Evolutionary conservation across 1,284 basidiomycete genomes (phyloP), one percentile per base, ranked within the genome.

Genomic region (Leccinum solheimii): DNA sequence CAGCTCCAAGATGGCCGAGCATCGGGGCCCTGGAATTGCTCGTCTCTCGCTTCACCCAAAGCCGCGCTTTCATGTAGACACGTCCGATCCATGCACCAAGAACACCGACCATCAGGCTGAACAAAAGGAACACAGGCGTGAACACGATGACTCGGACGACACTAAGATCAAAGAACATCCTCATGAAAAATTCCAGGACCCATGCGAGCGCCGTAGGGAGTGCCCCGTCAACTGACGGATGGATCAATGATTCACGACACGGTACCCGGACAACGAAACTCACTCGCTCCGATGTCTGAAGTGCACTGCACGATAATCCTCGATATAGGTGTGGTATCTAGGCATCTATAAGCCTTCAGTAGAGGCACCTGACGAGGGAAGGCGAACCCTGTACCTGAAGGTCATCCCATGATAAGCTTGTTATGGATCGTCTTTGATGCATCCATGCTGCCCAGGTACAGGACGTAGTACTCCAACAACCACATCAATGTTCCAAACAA

Each of bases 11-110:
- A 61, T 79, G 78, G 32, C 77, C 78, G 67, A 81, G 76, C 19
- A 83, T 71, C 0, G 82, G 81, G 0, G 74, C 65, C 40, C 72
- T 76, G 52, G 80, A 76, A 61, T 82, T 82, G 51, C 78, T 79
- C 79, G 79, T 78, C 63, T 81, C 78, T 8, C 74, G 70, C 55
- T 83, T 83, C 67, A 83, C 77, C 30, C 76, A 75, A 23, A 83
- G 72, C 64, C 83, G 81, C 23, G 78, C 78, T 62, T 80, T 80
- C 63, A 73, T 64, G 51, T 76, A 73, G 4, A 56, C 51, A 7
- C 77, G 79, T 3, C 80, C 79, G 56, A 82, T 78, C 67, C 79
- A 81, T 66, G 66, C 78, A 72, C 79, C 81, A 21, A 81, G 72
- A 56, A 81, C 72, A 56, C 79, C 79, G 11, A 81, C 69, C 10